Base-by-base conservation (phyloP, 345 rosid species). In the Hibiscus trionum region DNA sequence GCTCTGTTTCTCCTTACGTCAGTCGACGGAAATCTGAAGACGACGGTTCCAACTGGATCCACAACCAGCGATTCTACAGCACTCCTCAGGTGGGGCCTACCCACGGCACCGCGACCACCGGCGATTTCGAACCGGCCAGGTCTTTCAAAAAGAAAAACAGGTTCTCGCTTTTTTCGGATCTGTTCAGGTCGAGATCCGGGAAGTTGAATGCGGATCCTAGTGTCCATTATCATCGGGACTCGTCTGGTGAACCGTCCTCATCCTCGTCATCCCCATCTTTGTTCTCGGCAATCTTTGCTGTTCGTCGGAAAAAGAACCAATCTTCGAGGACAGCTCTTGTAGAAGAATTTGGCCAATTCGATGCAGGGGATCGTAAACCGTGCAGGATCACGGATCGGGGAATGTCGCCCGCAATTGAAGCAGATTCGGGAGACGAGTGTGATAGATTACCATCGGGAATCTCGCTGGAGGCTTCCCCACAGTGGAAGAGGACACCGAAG, bases 11-110 rank as follows among this genome's bases (percentile, higher is more conserved):
- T 59, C 62, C 62, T 26, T 59, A 59, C 7, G 62, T 59, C 8
- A 59, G 62, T 59, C 62, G 62, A 59, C 62, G 35, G 62, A 59
- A 59, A 59, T 59, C 33, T 27, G 62, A 59, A 15, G 62, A 59
- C 8, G 5, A 26, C 15, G 16, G 35, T 59, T 16, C 15, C 62
- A 12, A 4, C 6, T 59, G 62, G 62, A 59, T 57, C 61, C 61
- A 26, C 35, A 31, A 26, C 35, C 62, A 59, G 33, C 62, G 62
- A 26, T 59, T 59, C 62, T 59, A 59, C 62, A 59, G 62, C 62
- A 59, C 62, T 59, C 62, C 62, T 12, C 62, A 26, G 62, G 62
- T 12, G 35, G 62, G 62, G 4, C 62, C 62, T 26, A 26, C 62
- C n/a, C 29, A 11, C 62, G 7, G 62, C 5, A 27, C 62, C 62